phyloP scores from a whole-genome alignment of 2,329 filamentous ascomycete genomes.

The Trichoderma pleuroti region DNA sequence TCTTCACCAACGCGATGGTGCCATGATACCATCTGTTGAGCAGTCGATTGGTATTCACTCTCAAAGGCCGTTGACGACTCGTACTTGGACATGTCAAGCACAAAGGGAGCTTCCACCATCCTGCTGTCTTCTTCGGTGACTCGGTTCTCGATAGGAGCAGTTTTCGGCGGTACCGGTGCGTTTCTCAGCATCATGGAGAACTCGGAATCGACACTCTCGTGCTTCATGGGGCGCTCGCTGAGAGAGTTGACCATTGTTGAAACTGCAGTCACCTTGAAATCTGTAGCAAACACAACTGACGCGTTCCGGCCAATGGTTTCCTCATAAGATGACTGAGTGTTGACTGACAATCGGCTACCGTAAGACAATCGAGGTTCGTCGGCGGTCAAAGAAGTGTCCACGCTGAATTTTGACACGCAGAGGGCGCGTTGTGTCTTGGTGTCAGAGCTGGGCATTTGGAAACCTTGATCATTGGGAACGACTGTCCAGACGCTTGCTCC shows the following conservation, averaged over 20 bases:
- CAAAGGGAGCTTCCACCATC: constrained; percentile 37
- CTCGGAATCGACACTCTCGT: constrained; percentile 4
- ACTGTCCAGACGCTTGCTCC: background rate
- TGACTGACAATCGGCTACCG: constrained; percentile 1
- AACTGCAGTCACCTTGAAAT: background rate
- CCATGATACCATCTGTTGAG: constrained; percentile 36
- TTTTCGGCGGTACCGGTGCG: background rate
- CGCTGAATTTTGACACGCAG: constrained; percentile 32
- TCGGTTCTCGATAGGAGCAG: background rate
- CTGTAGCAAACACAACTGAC: constrained; percentile 43
- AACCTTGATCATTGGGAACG: constrained; percentile 3
- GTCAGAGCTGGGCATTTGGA: background rate
- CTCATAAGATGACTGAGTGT: constrained; percentile 23
- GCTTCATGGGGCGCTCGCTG: constrained; percentile 20
- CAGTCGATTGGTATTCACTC: constrained; percentile 19
- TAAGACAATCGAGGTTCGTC: constrained; percentile 17
- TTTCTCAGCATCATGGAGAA: constrained; percentile 4
- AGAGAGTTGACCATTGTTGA: background rate
- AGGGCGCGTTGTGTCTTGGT: background rate
- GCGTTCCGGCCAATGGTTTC: constrained; percentile 46
- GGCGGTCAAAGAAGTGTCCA: constrained; percentile 27
- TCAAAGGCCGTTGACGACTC: background rate
- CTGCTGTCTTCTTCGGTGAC: constrained; percentile 28
- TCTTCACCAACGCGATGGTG: constrained; percentile 58
- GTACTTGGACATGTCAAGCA: constrained; percentile 38